Percentiles rank a stretch among this genome's conserved stretches.
These are phyloP conservation scores for Quercus variabilis DNA, from an alignment of 306 rosid species.

Conservation along the genomic window DNA sequence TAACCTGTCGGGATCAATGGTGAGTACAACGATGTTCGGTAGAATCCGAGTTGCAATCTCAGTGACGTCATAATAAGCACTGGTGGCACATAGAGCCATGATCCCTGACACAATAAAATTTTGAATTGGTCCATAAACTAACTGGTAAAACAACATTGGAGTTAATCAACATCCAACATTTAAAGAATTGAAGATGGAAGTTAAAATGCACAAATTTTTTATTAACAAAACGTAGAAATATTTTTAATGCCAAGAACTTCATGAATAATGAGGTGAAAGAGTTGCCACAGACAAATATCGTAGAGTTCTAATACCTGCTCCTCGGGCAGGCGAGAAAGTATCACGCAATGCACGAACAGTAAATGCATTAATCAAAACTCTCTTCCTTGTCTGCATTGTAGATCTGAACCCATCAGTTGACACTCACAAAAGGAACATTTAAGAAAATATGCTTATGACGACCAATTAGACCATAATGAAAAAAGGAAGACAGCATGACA, in stretches of 20 bases:
- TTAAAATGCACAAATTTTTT: neutral
- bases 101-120: constrained; percentile 58
- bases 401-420: constrained; percentile 27
- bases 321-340: constrained; percentile 94
- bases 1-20: constrained; percentile 94
- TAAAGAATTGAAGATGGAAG: constrained; percentile 3
- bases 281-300: neutral
- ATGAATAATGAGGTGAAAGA: constrained; percentile 5
- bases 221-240: neutral
- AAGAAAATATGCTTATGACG: neutral
- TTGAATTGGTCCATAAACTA: neutral
- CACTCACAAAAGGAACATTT: constrained; percentile 6
- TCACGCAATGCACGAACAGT: constrained; percentile 98
- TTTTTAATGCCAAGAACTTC: neutral
- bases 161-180: constrained; percentile 8
- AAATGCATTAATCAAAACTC: constrained; percentile 97
- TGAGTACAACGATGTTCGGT: constrained; percentile 88
- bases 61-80: constrained; percentile 83
- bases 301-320: constrained; percentile 72
- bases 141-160: constrained; percentile 2
- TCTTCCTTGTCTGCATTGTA: constrained; percentile 85
- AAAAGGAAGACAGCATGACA: constrained; percentile 12
- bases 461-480: constrained; percentile 13
- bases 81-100: constrained; percentile 97
- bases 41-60: constrained; percentile 96